A percentile compares a stretch with the other conserved stretches of the same genome.
Conservation (phyloP, 371 early-diverging fungal genomes). For the Circinella minor region DNA sequence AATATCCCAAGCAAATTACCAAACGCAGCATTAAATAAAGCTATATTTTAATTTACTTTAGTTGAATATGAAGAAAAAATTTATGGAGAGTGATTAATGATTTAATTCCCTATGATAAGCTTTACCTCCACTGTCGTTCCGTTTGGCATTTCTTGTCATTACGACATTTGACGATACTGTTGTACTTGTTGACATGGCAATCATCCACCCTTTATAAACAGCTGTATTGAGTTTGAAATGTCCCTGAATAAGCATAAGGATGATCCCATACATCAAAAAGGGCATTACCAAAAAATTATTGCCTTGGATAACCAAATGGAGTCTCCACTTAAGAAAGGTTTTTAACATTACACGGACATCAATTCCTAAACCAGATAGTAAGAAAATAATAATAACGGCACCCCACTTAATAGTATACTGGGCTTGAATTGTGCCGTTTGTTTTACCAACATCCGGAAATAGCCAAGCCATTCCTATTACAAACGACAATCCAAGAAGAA, state of each 20-base stretch:
- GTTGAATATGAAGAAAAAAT: too few species aligned
- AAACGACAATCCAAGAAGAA: slow-evolving; percentile 61
- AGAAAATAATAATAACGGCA: slow-evolving; percentile 68
- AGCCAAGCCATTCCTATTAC: slow-evolving; percentile 69
- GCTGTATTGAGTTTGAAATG: slow-evolving; percentile 52
- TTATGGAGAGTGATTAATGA: too few species aligned
- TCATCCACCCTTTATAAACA: slow-evolving; percentile 68
- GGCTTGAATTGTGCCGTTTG: slow-evolving; percentile 60
- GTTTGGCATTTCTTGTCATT: slow-evolving; percentile 74
- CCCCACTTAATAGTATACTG: slow-evolving; percentile 73
- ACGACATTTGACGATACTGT: slow-evolving; percentile 79
- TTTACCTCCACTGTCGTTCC: slow-evolving; percentile 65
- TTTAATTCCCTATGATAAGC: too few species aligned
- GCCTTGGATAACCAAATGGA: slow-evolving; percentile 65
- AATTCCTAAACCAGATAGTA: slow-evolving; percentile 69
- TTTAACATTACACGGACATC: slow-evolving; percentile 62
- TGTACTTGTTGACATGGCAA: slow-evolving; percentile 72
- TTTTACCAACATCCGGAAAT: slow-evolving; percentile 65
- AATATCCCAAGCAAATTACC: slow-evolving; percentile 74
- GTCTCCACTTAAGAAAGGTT: slow-evolving; percentile 60
- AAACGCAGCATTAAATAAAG: slow-evolving; percentile 71
- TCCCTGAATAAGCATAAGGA: slow-evolving; percentile 48
- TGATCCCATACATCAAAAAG: slow-evolving; percentile 61
- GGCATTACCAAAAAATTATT: slow-evolving; percentile 67
- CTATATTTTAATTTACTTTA: too few species aligned